Evolutionary conservation across 129 eudicot species (phyloP).

Genomic region (Dittrichia graveolens): DNA sequence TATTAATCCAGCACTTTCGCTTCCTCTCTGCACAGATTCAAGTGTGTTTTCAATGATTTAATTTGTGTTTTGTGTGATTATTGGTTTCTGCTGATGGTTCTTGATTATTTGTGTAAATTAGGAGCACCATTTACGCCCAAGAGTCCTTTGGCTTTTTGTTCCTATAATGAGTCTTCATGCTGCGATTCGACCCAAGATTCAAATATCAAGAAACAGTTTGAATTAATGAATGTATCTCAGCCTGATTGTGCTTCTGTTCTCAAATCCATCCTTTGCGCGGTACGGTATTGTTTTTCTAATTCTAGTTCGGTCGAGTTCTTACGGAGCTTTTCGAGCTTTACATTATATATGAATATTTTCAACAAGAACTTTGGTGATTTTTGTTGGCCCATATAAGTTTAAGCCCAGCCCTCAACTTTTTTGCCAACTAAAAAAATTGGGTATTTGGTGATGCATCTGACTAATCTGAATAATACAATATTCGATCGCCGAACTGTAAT

Average conservation of each 20-base stretch:
- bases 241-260: constrained; percentile 65
- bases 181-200: constrained; percentile 58
- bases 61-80: constrained; percentile 6
- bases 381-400: no score
- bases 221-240: constrained; percentile 63
- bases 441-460: no score
- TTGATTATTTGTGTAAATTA: constrained; percentile 28
- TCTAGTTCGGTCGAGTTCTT: background rate
- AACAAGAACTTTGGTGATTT: no score
- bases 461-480: no score
- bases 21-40: constrained; percentile 67
- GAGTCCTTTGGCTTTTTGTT: constrained; percentile 56
- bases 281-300: constrained; percentile 27
- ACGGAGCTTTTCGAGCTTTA: no score
- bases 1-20: constrained; percentile 34
- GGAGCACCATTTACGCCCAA: constrained; percentile 62
- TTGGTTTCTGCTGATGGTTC: background rate
- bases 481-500: no score
- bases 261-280: constrained; percentile 75
- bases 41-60: constrained; percentile 38
- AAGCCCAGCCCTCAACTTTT: no score
- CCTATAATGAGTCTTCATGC: constrained; percentile 55
- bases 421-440: no score
- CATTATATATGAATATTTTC: no score
- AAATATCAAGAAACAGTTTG: constrained; percentile 48